A percentile compares a stretch with the other conserved stretches of the same genome.
Evolutionary conservation across 768 basidiomycete genomes (phyloP).

Genomic region (Hypholoma fasciculare): DNA sequence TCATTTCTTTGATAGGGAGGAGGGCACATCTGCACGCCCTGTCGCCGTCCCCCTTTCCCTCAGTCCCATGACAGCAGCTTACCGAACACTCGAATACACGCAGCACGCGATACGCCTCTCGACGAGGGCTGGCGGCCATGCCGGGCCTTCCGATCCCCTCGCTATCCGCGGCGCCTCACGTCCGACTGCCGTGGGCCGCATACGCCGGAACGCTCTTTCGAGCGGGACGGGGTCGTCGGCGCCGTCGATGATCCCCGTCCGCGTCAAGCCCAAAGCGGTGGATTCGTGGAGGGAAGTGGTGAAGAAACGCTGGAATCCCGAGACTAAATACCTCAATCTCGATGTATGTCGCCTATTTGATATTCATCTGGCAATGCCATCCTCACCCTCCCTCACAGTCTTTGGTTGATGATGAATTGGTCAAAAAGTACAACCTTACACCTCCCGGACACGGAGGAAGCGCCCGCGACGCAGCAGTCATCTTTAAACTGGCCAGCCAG

Average conservation of each 20-base stretch:
- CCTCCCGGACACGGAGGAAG: slow-evolving; percentile 73
- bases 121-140: slow-evolving; percentile 26
- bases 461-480: slow-evolving; percentile 70
- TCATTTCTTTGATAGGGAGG: slow-evolving; percentile 31
- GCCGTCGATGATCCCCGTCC: slow-evolving; percentile 21
- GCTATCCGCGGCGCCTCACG: slow-evolving; percentile 64
- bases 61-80: slow-evolving; percentile 34
- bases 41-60: slow-evolving; percentile 38
- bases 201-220: slow-evolving; percentile 59
- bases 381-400: slow-evolving; percentile 46
- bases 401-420: slow-evolving; percentile 74
- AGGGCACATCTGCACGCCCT: slow-evolving; percentile 28
- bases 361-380: slow-evolving; percentile 9
- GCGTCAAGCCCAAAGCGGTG: slow-evolving; percentile 37
- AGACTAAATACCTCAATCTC: slow-evolving; percentile 73
- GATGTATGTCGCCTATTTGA: slow-evolving; percentile 56
- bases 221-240: slow-evolving; percentile 12
- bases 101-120: slow-evolving; percentile 32
- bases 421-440: slow-evolving; percentile 68
- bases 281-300: slow-evolving; percentile 81
- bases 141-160: slow-evolving; percentile 51
- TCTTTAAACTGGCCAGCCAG: slow-evolving; percentile 84
- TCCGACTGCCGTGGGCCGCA: slow-evolving; percentile 47
- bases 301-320: slow-evolving; percentile 68
- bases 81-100: slow-evolving; percentile 34